A percentile compares a stretch with the other conserved stretches of the same genome.
Evolutionary conservation across 1,284 basidiomycete species (phyloP).

Genomic region (Heterobasidion annosum): DNA sequence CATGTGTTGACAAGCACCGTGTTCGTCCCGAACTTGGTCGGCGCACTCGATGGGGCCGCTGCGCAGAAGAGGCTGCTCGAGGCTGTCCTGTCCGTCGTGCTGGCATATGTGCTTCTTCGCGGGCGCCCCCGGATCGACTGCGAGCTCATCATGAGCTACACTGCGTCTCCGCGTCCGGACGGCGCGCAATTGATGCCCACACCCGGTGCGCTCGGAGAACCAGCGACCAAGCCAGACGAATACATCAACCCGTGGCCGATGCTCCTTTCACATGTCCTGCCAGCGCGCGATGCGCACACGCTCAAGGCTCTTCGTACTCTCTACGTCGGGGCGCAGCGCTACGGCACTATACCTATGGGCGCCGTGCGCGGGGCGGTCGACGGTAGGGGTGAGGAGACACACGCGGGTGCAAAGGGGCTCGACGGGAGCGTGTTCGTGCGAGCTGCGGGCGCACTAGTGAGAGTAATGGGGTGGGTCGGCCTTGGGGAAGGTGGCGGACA

Average conservation of each 20-base stretch:
- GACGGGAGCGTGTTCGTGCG: slow-evolving; percentile 61
- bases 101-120: slow-evolving; percentile 38
- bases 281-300: slow-evolving; percentile 54
- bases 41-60: slow-evolving; percentile 23
- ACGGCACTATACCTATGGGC: slow-evolving; percentile 35
- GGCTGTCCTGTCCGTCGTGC: slow-evolving; percentile 32
- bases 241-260: slow-evolving; percentile 51
- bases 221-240: slow-evolving; percentile 18
- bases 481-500: slow-evolving; percentile 29
- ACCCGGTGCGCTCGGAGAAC: slow-evolving; percentile 26
- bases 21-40: slow-evolving; percentile 45
- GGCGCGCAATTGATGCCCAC: not conserved
- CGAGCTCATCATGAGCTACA: slow-evolving; percentile 45
- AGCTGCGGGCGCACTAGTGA: slow-evolving; percentile 53
- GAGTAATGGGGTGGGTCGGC: slow-evolving; percentile 52
- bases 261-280: slow-evolving; percentile 41
- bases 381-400: slow-evolving; percentile 24
- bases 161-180: slow-evolving; percentile 29
- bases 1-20: slow-evolving; percentile 56
- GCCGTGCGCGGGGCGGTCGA: slow-evolving; percentile 30
- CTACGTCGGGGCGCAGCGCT: slow-evolving; percentile 39
- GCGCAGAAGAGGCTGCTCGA: slow-evolving; percentile 40
- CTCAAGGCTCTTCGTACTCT: slow-evolving; percentile 52
- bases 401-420: slow-evolving; percentile 31
- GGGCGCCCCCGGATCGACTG: slow-evolving; percentile 53